Evolutionary conservation across 2,329 filamentous ascomycete genomes (phyloP).

Genomic region (Phaeosphaeria sp.): DNA sequence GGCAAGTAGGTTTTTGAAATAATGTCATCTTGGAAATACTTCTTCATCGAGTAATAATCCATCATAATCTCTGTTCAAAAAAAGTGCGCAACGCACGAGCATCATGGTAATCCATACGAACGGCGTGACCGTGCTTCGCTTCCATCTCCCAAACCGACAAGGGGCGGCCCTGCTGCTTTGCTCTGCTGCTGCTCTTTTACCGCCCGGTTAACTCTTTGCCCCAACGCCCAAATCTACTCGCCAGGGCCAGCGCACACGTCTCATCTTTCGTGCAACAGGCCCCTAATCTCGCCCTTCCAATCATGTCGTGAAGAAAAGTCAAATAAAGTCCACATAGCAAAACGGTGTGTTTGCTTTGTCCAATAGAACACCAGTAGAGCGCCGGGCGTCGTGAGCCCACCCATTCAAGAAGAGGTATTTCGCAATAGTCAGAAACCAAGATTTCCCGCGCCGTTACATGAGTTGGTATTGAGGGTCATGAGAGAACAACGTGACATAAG

Average conservation of each 20-base stretch:
- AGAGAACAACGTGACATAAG: conserved; percentile 33
- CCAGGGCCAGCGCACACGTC: conserved; percentile 4
- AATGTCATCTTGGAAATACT: not conserved
- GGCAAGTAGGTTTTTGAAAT: not conserved
- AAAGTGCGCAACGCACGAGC: not conserved
- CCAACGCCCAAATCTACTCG: conserved; percentile 2
- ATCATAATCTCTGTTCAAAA: not conserved
- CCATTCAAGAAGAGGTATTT: conserved; percentile 10
- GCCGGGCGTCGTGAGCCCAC: conserved; percentile 22
- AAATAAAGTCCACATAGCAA: not conserved
- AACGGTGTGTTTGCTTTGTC: conserved; percentile 9
- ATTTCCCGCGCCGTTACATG: conserved; percentile 33
- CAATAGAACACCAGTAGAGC: conserved; percentile 25
- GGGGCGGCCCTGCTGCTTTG: not conserved
- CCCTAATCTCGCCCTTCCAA: conserved; percentile 6
- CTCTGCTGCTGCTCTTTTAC: conserved; percentile 7
- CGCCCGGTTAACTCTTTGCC: conserved; percentile 8
- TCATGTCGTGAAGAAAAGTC: conserved; percentile 1
- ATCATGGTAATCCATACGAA: not conserved
- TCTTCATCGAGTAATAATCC: too few species aligned
- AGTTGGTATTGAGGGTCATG: conserved; percentile 31
- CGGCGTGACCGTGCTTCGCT: not conserved
- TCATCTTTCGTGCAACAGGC: conserved; percentile 2
- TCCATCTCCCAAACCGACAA: not conserved
- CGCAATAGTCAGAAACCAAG: conserved; percentile 12